These are phyloP conservation scores for Magnaporthales sp. DNA, from an alignment of 2,329 filamentous ascomycete genomes.

Conservation along the genomic window DNA sequence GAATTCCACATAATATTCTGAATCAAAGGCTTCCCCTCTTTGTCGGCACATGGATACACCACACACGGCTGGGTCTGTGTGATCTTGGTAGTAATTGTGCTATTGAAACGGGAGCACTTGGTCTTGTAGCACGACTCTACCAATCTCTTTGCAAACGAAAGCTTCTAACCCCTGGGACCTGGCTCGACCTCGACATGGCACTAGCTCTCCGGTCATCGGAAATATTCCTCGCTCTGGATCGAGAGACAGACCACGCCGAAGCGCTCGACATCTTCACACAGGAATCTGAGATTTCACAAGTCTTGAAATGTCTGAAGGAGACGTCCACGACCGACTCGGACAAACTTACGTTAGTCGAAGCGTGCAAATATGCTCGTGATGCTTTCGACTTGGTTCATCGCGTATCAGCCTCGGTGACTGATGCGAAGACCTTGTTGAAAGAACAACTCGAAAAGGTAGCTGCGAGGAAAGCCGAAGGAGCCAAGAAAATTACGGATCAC, in stretches of 20 bases:
- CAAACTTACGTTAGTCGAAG: neutral
- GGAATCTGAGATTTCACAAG: neutral
- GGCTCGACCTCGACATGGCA: neutral
- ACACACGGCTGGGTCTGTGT: neutral
- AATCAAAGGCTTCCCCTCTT: neutral
- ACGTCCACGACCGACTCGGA: no score
- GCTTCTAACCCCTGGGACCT: neutral
- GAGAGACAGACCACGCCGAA: neutral
- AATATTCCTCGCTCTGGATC: neutral
- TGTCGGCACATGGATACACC: neutral
- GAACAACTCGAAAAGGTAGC: neutral
- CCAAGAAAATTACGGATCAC: neutral
- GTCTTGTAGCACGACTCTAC: neutral
- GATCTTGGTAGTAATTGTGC: neutral
- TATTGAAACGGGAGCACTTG: neutral
- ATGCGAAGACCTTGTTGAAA: neutral
- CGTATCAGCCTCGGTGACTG: neutral
- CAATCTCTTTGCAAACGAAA: neutral
- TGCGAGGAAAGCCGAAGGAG: neutral
- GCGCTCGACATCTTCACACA: neutral
- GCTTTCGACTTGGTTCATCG: neutral
- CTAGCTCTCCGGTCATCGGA: neutral
- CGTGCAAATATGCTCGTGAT: neutral
- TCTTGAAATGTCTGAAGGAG: neutral
- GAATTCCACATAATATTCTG: neutral